Base-by-base conservation (phyloP, 805 yeast species). In the Lipomyces spencermartinsiae region DNA sequence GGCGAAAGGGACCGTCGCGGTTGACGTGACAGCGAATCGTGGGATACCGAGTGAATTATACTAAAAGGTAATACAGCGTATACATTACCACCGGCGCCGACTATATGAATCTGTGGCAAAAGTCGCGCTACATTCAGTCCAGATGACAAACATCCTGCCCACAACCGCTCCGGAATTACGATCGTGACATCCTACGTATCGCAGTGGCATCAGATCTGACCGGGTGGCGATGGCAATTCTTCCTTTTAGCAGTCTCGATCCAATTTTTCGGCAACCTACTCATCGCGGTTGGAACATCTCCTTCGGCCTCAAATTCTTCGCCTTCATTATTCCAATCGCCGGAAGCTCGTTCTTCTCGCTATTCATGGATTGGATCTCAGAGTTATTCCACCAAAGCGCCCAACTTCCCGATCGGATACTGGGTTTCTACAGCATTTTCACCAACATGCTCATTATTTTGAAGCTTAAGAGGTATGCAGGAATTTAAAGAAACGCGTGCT, bases 211-310 rank as follows among this genome's bases (percentile, higher is more conserved):
- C 79, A 12, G 80, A 78, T 63, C 70, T 68, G 34, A 70, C 73
- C 59, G 73, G 75, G 29, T 69, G 67, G 57, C 69, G 79, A 61
- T 76, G 77, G 67, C 72, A 74, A 9, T 49, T 75, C 19, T 73
- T 74, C 25, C 1, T 43, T 14, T 33, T 68, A 12, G 60, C 70
- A 16, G 43, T 54, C 31, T 12, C 46, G 16, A 35, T 58, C 58
- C 19, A 22, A 22, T 46, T 66, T n/a, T 31, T 66, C 67, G 16
- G 56, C 78, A 71, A 74, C 79, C 5, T 78, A 80, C n/a, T 72
- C 79, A 46, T 81, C 80, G 1, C 81, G 80, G 8, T 82, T 83
- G 83, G 67, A 79, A 66, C 77, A 80, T 64, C 80, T n/a, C 82
- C 1, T 74, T 73, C 65, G 83, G 80, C 22, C 78, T 79, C 76